Conservation (phyloP, 2,329 filamentous ascomycete species). For the Aureobasidium pullulans region DNA sequence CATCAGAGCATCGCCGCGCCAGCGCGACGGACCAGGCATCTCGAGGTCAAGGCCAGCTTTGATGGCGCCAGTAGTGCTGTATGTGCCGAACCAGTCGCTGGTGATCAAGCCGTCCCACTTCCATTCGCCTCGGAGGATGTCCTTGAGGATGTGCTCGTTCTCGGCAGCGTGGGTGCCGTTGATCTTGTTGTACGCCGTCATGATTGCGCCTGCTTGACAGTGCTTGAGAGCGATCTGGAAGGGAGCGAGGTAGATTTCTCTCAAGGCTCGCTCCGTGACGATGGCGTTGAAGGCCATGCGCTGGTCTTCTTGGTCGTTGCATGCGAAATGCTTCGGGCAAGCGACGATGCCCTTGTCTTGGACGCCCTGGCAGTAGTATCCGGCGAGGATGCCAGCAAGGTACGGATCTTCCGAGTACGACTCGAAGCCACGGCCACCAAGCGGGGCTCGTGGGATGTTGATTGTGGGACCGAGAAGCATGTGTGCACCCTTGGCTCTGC, state of each 20-base stretch:
- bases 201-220: conserved; percentile 61
- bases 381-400: conserved; percentile 64
- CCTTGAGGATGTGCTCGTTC: conserved; percentile 55
- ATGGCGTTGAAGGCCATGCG: conserved; percentile 58
- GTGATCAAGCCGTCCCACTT: conserved; percentile 50
- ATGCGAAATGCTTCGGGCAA: conserved; percentile 71
- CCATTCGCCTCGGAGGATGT: conserved; percentile 65
- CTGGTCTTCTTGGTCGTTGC: conserved; percentile 64
- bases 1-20: background rate
- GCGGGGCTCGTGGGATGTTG: conserved; percentile 74
- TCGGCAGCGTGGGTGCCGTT: conserved; percentile 63
- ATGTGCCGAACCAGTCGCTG: conserved; percentile 72
- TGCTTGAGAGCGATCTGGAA: conserved; percentile 68
- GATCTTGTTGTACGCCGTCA: conserved; percentile 68
- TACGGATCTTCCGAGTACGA: conserved; percentile 79
- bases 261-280: conserved; percentile 56
- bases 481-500: conserved; percentile 64
- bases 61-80: conserved; percentile 58
- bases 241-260: conserved; percentile 64
- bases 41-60: conserved; percentile 73
- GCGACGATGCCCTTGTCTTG: conserved; percentile 68
- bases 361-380: conserved; percentile 53
- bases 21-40: conserved; percentile 70
- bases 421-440: conserved; percentile 79
- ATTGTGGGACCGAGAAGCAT: conserved; percentile 70